Conservation (phyloP, 2,329 filamentous ascomycete species). For the Epichloe aotearoae region DNA sequence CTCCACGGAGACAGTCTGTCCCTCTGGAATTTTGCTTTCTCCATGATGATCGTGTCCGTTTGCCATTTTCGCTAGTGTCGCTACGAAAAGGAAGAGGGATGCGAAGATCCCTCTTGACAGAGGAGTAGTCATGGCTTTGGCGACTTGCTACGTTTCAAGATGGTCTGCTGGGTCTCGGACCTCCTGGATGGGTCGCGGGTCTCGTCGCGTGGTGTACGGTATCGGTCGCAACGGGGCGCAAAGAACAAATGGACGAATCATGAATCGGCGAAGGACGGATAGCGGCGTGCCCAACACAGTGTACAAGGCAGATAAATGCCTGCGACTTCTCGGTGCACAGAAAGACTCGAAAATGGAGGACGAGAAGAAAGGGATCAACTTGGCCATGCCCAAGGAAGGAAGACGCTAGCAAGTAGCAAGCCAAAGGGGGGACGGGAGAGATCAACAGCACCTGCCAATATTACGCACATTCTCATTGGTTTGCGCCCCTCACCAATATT, state of each 20-base stretch:
- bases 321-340: conserved; percentile 2
- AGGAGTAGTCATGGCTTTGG: conserved; percentile 10
- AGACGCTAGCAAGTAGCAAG: not conserved
- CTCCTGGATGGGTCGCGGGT: not conserved
- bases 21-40: conserved; percentile 49
- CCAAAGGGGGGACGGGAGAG: not conserved
- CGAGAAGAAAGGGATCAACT: not conserved
- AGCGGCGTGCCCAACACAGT: not conserved
- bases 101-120: conserved; percentile 7
- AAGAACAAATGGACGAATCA: not conserved
- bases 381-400: no score
- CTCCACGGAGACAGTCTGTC: conserved; percentile 54
- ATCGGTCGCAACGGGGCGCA: not conserved
- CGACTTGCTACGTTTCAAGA: conserved; percentile 5
- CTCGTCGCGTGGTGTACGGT: not conserved
- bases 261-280: not conserved
- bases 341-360: not conserved
- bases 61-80: conserved; percentile 13
- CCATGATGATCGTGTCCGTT: conserved; percentile 37
- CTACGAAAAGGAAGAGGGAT: conserved; percentile 11
- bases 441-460: not conserved
- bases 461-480: no score
- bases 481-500: no score
- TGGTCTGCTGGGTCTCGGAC: conserved; percentile 1
- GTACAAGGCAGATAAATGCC: conserved; percentile 13